phyloP scores from a whole-genome alignment of 2,329 filamentous ascomycete genomes.

The Xylaria sp. region DNA sequence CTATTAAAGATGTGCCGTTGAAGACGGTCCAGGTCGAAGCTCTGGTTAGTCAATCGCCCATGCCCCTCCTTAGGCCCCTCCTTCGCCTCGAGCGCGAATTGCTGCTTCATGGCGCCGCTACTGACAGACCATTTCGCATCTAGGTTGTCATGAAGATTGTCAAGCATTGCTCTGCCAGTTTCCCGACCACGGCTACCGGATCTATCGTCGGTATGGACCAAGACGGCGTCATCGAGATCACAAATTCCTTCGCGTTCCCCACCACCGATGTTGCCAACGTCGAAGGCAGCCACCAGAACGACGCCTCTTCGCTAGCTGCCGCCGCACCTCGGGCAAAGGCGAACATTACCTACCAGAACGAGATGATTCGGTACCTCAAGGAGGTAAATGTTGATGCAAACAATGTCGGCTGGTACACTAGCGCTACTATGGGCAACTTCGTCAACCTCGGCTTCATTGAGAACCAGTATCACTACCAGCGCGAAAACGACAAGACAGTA shows the following conservation, averaged over 20 bases:
- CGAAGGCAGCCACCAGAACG: conserved; percentile 73
- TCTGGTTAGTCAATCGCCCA: conserved; percentile 67
- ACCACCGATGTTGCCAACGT: conserved; percentile 72
- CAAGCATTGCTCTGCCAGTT: conserved; percentile 87
- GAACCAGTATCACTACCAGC: conserved; percentile 98
- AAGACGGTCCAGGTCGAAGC: conserved; percentile 93
- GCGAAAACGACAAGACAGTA: conserved; percentile 86
- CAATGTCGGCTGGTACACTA: conserved; percentile 98
- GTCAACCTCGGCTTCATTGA: conserved; percentile 94
- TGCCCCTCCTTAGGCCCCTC: conserved; percentile 37
- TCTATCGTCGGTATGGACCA: conserved; percentile 93
- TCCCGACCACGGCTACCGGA: conserved; percentile 88
- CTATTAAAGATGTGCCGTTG: conserved; percentile 71
- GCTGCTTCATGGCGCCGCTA: neutral
- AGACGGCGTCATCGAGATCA: conserved; percentile 81
- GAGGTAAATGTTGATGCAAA: conserved; percentile 99
- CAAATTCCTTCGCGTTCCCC: conserved; percentile 94
- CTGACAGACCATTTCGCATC: conserved; percentile 27
- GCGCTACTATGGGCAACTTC: conserved; percentile 98
- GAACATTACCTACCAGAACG: conserved; percentile 85
- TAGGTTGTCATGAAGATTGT: conserved; percentile 98
- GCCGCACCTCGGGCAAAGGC: conserved; percentile 91
- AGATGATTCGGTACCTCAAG: conserved; percentile 96
- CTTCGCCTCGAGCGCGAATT: conserved; percentile 14
- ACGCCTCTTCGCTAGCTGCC: conserved; percentile 76